These are phyloP conservation scores for Chenopodium formosanum DNA, from an alignment of 148 eudicot genomes.

Conservation along the genomic window DNA sequence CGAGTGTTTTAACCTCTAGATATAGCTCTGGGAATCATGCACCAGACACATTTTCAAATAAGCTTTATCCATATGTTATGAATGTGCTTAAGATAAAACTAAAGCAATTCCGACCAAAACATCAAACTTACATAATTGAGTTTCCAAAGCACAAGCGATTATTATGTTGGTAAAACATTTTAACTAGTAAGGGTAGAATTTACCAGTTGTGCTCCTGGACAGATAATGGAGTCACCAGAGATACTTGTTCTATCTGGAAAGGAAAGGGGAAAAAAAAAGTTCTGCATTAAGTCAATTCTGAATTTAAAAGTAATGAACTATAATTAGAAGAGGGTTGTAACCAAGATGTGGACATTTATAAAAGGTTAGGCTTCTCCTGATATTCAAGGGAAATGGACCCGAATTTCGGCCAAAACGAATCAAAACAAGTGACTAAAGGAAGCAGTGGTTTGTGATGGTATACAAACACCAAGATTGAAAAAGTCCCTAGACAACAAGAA, in stretches of 20 bases:
- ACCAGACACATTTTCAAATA: background rate
- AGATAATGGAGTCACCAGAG: background rate
- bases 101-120: background rate
- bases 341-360: constrained; percentile 10
- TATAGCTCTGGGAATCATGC: background rate
- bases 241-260: background rate
- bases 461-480: constrained; percentile 4
- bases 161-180: background rate
- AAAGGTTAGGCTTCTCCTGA: background rate
- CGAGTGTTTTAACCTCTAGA: background rate
- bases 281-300: background rate
- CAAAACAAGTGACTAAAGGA: constrained; percentile 11
- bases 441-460: constrained; percentile 14
- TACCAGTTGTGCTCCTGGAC: background rate
- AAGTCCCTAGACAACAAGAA: constrained; percentile 21
- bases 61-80: background rate
- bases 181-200: background rate
- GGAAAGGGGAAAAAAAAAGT: background rate
- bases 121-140: background rate
- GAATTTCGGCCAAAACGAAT: constrained; percentile 1
- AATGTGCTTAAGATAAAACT: background rate
- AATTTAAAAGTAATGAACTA: background rate
- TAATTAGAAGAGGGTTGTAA: background rate
- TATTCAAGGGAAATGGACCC: background rate
- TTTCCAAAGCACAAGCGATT: background rate